A percentile compares a stretch with the other conserved stretches of the same genome.
These are phyloP conservation scores for Balakata baccata DNA, from an alignment of 345 rosid genomes.

Conservation along the genomic window DNA sequence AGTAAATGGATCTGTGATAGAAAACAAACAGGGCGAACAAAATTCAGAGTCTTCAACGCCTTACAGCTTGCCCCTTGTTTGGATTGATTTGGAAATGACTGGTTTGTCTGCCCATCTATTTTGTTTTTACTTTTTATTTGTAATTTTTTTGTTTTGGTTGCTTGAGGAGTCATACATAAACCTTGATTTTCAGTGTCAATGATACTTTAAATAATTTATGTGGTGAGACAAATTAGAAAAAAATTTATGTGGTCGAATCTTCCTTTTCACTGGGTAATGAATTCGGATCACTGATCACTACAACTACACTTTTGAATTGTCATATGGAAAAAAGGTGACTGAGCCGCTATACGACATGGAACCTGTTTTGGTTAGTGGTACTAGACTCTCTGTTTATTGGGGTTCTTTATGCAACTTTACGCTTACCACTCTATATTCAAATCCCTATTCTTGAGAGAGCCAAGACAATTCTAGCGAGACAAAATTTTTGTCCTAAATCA, in stretches of 20 bases:
- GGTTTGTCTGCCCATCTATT: slow-evolving; percentile 36
- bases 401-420: no score
- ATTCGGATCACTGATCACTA: no score
- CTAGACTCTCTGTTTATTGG: no score
- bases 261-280: background rate
- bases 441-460: no score
- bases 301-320: background rate
- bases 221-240: background rate
- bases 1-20: slow-evolving; percentile 5
- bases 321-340: background rate
- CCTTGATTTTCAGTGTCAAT: background rate
- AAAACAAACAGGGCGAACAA: slow-evolving; percentile 4
- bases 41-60: slow-evolving; percentile 11
- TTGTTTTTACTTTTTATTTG: background rate
- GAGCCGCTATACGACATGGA: no score
- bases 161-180: background rate
- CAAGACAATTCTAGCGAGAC: no score
- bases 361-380: no score
- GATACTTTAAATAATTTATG: background rate
- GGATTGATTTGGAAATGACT: slow-evolving; percentile 97
- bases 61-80: slow-evolving; percentile 76
- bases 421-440: no score
- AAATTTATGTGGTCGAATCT: background rate
- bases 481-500: no score
- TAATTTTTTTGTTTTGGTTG: background rate